Evolutionary conservation across 306 rosid species (phyloP).

Genomic region (Pueraria montana): DNA sequence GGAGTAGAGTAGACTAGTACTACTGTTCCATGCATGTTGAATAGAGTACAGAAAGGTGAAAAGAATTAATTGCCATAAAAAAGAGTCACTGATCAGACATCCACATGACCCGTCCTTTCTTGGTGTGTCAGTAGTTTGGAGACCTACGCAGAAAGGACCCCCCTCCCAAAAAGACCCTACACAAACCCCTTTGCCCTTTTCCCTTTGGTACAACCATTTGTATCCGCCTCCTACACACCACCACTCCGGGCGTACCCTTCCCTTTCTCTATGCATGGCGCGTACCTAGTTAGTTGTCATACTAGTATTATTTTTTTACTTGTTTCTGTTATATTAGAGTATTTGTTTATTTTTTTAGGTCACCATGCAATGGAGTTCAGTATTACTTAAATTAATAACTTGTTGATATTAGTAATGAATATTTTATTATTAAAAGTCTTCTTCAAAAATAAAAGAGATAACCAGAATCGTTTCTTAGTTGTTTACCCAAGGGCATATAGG

Average conservation of each 20-base stretch:
- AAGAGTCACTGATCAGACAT: slow-evolving; percentile 45
- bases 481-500: neutral
- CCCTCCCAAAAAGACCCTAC: slow-evolving; percentile 35
- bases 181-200: neutral
- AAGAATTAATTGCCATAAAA: slow-evolving; percentile 41
- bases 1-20: slow-evolving; percentile 29
- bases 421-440: too few species aligned
- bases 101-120: slow-evolving; percentile 59
- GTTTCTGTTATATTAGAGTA: too few species aligned
- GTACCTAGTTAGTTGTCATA: too few species aligned
- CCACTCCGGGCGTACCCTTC: neutral
- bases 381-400: too few species aligned
- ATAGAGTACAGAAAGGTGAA: slow-evolving; percentile 45
- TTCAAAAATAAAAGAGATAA: too few species aligned
- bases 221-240: neutral
- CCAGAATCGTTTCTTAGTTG: neutral
- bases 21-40: slow-evolving; percentile 34
- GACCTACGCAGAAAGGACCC: slow-evolving; percentile 47
- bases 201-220: neutral
- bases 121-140: slow-evolving; percentile 57
- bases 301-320: too few species aligned
- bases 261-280: neutral
- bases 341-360: too few species aligned
- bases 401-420: too few species aligned
- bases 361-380: too few species aligned